Conservation (phyloP, 148 eudicot species). For the Pouteria glomerata region DNA sequence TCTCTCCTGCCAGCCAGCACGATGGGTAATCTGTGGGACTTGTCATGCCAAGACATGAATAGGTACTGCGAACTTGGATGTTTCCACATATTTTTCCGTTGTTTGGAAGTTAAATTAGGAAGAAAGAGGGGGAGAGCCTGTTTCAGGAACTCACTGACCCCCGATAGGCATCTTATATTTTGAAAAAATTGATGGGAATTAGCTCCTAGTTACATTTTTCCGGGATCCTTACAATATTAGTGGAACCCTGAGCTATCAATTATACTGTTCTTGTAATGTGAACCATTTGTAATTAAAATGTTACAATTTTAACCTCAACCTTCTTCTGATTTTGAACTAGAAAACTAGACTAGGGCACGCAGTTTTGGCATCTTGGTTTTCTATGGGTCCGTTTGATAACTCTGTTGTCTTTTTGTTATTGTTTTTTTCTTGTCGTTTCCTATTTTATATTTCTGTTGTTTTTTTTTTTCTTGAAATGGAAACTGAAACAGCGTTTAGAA, state of each 20-base stretch:
- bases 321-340: not conserved
- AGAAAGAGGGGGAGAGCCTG: not conserved
- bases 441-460: no score
- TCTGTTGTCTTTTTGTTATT: no score
- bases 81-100: not conserved
- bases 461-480: no score
- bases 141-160: not conserved
- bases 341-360: not conserved
- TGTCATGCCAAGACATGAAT: not conserved
- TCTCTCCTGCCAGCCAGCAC: constrained; percentile 38
- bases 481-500: no score
- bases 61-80: not conserved
- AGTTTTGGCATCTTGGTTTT: not conserved
- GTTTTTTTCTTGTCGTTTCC: no score
- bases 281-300: constrained; percentile 1
- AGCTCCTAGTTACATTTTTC: not conserved
- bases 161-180: not conserved
- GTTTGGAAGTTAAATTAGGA: not conserved
- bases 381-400: not conserved
- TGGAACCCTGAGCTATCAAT: not conserved
- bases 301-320: not conserved
- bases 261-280: constrained; percentile 2
- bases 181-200: not conserved
- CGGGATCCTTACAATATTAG: constrained; percentile 3
- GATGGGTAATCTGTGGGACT: constrained; percentile 34